phyloP scores from a whole-genome alignment of 164 flowering plant genomes.

The Magnolia changhungtana region DNA sequence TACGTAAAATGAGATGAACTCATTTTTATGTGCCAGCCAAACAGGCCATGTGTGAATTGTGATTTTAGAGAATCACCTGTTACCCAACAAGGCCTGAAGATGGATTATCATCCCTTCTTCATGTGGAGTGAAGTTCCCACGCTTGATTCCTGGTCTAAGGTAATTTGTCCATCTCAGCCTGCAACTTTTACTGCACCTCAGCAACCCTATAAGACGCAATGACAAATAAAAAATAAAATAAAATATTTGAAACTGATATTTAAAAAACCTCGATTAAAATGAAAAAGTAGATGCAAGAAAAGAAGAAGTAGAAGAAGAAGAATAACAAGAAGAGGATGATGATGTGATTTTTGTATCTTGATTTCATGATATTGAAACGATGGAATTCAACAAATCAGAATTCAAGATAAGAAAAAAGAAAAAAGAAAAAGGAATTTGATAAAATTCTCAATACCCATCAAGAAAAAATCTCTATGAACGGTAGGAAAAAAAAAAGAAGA shows the following conservation, averaged over 20 bases:
- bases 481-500: background rate
- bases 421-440: too few relatives aligned
- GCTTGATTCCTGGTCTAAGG: conserved; percentile 86
- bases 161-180: conserved; percentile 95
- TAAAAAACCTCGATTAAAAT: too few relatives aligned
- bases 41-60: background rate
- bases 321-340: too few relatives aligned
- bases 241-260: background rate
- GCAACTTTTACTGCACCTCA: conserved; percentile 96
- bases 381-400: too few relatives aligned
- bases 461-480: background rate
- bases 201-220: conserved; percentile 40
- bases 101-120: conserved; percentile 93
- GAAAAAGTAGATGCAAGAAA: too few relatives aligned
- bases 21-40: background rate
- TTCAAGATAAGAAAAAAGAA: too few relatives aligned
- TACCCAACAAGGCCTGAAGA: conserved; percentile 82
- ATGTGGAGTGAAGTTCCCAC: conserved; percentile 88
- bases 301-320: too few relatives aligned
- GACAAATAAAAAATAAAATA: background rate
- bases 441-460: too few relatives aligned
- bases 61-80: conserved; percentile 46
- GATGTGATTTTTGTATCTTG: too few relatives aligned
- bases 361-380: too few relatives aligned
- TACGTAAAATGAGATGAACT: background rate